Evolutionary conservation across 441 rosid genomes (phyloP), one percentile per base, ranked within the genome.

Genomic region (Caryocar brasiliense): DNA sequence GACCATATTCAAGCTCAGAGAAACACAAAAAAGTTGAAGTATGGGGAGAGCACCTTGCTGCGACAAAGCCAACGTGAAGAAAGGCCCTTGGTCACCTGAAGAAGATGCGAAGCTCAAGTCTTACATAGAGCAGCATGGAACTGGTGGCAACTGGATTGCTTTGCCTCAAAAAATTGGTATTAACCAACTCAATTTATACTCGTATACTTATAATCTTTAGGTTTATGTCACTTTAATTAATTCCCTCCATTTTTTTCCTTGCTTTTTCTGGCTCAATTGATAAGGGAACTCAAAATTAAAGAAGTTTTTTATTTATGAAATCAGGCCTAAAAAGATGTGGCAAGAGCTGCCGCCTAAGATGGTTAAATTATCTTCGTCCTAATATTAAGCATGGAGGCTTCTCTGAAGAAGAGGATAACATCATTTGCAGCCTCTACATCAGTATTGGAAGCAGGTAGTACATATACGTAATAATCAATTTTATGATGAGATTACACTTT

Each of bases 21-120:
- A 19, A 23, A 33, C 27, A 52, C 40, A 32, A 37, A 17, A 46
- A 14, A 32, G 21, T 51, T 41, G 3, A 18, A 36, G 35, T 14
- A 66, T 71, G 75, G 75, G 79, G 40, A 70, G 73, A 66, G 75
- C 73, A 48, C 79, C 73, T 56, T 70, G 79, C 56, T 74, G 79
- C 40, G 79, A 74, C 65, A 74, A 73, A 60, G 78, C 72, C 28
- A 73, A 51, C 42, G 78, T 73, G 30, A 73, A 69, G 65, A 73
- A 65, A 63, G 79, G 79, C 22, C 79, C 79, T 5, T 74, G 79
- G 79, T 74, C 79, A 26, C 73, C 75, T 24, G 79, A 73, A 40
- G 79, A 73, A 57, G 79, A 73, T 48, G 62, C 70, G 24, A 69
- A 69, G 65, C 79, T 73, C 65, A 73, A 66, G 51, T 58, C 70